Evolutionary conservation across 2,329 filamentous ascomycete species (phyloP).

Genomic region (Boeremia lycopersici): DNA sequence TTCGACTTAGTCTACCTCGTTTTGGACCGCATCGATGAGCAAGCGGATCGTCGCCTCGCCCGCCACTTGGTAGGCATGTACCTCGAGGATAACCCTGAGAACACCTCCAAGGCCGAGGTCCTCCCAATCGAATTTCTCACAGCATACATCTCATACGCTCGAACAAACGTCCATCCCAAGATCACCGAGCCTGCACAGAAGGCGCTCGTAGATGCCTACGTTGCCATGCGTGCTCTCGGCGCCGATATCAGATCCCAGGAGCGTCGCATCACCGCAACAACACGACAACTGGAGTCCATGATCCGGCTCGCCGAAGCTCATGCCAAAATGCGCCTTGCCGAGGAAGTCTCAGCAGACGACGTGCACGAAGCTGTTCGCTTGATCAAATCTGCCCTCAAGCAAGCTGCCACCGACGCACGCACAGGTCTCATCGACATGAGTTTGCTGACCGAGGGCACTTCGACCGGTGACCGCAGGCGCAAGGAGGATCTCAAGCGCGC

Average conservation of each 20-base stretch:
- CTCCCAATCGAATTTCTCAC: slow-evolving; percentile 91
- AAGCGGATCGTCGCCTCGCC: slow-evolving; percentile 83
- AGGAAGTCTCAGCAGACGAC: slow-evolving; percentile 77
- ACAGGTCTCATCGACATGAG: slow-evolving; percentile 97
- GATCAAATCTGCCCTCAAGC: slow-evolving; percentile 93
- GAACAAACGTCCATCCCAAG: slow-evolving; percentile 79
- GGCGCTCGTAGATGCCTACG: slow-evolving; percentile 84
- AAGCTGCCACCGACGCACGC: slow-evolving; percentile 90
- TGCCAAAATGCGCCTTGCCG: slow-evolving; percentile 91
- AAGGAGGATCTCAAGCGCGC: slow-evolving; percentile 85
- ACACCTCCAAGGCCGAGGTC: slow-evolving; percentile 78
- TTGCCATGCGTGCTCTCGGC: slow-evolving; percentile 93
- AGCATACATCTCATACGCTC: slow-evolving; percentile 95
- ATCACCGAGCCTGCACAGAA: slow-evolving; percentile 81
- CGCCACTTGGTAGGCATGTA: slow-evolving; percentile 96
- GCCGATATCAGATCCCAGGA: slow-evolving; percentile 74
- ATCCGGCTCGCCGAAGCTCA: slow-evolving; percentile 96
- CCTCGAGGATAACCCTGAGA: slow-evolving; percentile 90
- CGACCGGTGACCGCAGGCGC: slow-evolving; percentile 80
- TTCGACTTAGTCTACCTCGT: slow-evolving; percentile 98
- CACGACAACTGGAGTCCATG: slow-evolving; percentile 96
- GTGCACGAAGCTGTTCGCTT: slow-evolving; percentile 90
- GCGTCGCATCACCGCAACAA: slow-evolving; percentile 96
- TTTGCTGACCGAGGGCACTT: slow-evolving; percentile 91
- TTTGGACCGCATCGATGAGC: slow-evolving; percentile 90